Percentiles rank a stretch among this genome's conserved stretches.
Conservation (phyloP, 768 basidiomycete species). For the Cystofilobasidium bisporidii region DNA sequence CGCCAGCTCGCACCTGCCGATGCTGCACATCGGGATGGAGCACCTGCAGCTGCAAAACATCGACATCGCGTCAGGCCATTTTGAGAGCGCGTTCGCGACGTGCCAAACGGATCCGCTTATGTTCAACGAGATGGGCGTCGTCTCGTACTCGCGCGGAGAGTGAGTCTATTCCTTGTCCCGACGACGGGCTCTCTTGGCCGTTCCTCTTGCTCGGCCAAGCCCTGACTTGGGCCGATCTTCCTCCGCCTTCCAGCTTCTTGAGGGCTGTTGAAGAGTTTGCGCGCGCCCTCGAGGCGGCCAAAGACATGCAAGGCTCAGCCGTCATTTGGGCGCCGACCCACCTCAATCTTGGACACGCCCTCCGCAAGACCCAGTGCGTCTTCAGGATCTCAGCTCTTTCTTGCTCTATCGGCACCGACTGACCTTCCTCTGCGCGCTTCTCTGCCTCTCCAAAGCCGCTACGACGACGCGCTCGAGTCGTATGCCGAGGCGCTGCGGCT, state of each 20-base stretch:
- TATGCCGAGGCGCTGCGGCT: conserved; percentile 76
- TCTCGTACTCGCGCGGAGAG: conserved; percentile 79
- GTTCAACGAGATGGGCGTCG: conserved; percentile 84
- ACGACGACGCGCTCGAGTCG: conserved; percentile 57
- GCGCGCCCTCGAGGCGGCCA: conserved; percentile 66
- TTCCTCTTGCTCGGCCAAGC: no score
- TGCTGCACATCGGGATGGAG: conserved; percentile 97
- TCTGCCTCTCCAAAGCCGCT: conserved; percentile 44
- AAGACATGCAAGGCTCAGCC: conserved; percentile 74
- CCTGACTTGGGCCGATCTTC: not conserved
- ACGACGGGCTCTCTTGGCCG: conserved; percentile 1
- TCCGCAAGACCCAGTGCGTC: conserved; percentile 65
- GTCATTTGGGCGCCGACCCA: conserved; percentile 81
- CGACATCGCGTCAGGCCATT: conserved; percentile 72
- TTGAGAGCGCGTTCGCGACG: conserved; percentile 65
- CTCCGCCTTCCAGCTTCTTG: conserved; percentile 50
- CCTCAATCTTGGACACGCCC: conserved; percentile 83
- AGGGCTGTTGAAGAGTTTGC: conserved; percentile 62
- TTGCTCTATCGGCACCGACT: not conserved
- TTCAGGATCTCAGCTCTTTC: not conserved
- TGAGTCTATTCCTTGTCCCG: conserved; percentile 39
- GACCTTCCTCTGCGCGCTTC: conserved; percentile 14
- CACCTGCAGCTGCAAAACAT: conserved; percentile 82
- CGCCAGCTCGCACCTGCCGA: conserved; percentile 82
- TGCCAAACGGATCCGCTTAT: conserved; percentile 82